Base-by-base conservation (phyloP, 2,329 filamentous ascomycete genomes). In the Metarhizium rileyi region DNA sequence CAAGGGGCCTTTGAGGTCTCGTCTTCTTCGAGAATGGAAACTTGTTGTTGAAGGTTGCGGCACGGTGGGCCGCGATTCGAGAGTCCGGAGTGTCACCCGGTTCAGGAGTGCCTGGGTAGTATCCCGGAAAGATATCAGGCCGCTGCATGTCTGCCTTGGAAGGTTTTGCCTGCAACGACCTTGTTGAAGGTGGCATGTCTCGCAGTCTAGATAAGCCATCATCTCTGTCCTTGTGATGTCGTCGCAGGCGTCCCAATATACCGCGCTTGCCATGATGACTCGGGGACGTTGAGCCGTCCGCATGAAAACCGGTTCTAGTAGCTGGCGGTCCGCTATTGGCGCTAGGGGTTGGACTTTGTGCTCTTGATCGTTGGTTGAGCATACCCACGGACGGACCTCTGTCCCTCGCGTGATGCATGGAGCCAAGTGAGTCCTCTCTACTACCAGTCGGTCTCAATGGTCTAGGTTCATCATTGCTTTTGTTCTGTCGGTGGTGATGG, bases 291-390 rank as follows among this genome's bases (percentile, higher is more conserved):
- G 82, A 78, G 23, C 75, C 76, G 52, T 80, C 76, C 22, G 64
- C 55, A 59, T 74, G 64, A 35, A 41, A 44, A 57, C 70, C 60
- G 67, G 75, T 61, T 59, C 72, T 74, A 63, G 74, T 63, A 67
- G 78, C 66, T 47, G 66, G 56, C 70, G 65, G 61, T 22, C 71
- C 76, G 61, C 84, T 88, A 57, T 78, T 78, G 40, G 78, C 73
- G 65, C 87, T 93, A 7, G 90, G 86, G 1, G 88, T 87, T 25
- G 90, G 89, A 66, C 90, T 95, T 53, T 86, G 80, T 12, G 87
- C 83, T 56, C 90, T 83, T 22, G 75, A 74, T 53, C 68, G 68
- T 44, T 71, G 64, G 56, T 63, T 56, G 70, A 77, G 63, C 74
- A 75, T 70, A 40, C 64, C 61, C 27, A 61, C 60, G 27, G 72